Evolutionary conservation across 805 yeast genomes (phyloP).

Genomic region (Metschnikowia bowlesiae): DNA sequence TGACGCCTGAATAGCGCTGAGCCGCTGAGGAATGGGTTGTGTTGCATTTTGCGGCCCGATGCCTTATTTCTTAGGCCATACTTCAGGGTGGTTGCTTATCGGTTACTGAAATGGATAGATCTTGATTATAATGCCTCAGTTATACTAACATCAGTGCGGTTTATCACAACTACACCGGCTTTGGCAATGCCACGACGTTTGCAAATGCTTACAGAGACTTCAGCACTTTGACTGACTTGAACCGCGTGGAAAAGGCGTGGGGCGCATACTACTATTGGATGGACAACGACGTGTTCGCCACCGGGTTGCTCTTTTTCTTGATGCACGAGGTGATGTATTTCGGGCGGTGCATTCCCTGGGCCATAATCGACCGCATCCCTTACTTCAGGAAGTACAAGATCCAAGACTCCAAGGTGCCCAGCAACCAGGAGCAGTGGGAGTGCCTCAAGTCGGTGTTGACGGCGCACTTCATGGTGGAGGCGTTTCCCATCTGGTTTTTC

Average conservation of each 20-base stretch:
- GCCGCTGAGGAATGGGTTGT: no score
- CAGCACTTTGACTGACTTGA: slow-evolving; percentile 14
- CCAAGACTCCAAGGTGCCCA: slow-evolving; percentile 50
- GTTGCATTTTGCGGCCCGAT: no score
- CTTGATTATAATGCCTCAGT: not conserved
- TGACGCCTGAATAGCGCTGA: no score
- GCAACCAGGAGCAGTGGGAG: slow-evolving; percentile 58
- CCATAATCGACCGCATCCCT: slow-evolving; percentile 48
- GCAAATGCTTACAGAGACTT: slow-evolving; percentile 26
- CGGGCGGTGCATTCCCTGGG: slow-evolving; percentile 59
- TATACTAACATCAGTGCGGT: slow-evolving; percentile 25
- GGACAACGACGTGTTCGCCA: slow-evolving; percentile 52
- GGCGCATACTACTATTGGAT: slow-evolving; percentile 53
- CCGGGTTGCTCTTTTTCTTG: slow-evolving; percentile 52
- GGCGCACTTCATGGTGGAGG: slow-evolving; percentile 56
- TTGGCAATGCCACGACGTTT: slow-evolving; percentile 28
- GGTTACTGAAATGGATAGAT: no score
- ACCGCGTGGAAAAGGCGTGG: slow-evolving; percentile 47
- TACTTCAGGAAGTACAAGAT: slow-evolving; percentile 51
- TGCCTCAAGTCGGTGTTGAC: slow-evolving; percentile 54
- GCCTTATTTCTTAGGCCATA: no score
- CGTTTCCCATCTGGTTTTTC: slow-evolving; percentile 59
- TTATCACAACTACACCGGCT: slow-evolving; percentile 32
- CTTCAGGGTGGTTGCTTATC: no score
- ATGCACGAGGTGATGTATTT: slow-evolving; percentile 55